Evolutionary conservation across 2,329 filamentous ascomycete genomes (phyloP).

Genomic region (Cladosporium sp.): DNA sequence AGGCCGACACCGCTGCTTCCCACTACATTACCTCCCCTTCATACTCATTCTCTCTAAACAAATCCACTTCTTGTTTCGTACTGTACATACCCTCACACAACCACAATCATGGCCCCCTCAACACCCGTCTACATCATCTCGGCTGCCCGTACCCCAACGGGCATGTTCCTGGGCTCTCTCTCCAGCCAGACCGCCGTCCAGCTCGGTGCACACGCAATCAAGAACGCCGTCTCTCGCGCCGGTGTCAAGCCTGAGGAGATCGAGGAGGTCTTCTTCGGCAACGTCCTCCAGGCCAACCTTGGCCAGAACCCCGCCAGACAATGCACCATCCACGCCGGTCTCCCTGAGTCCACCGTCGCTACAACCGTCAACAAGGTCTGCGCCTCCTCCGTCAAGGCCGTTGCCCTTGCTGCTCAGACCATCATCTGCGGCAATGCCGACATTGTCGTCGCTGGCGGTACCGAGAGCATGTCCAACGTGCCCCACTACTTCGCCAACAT

Average conservation of each 20-base stretch:
- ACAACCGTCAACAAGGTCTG: constrained; percentile 99
- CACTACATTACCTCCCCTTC: neutral
- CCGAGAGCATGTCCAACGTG: constrained; percentile 98
- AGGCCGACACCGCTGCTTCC: constrained; percentile 3
- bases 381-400: constrained; percentile 90
- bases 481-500: constrained; percentile 92
- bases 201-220: constrained; percentile 84
- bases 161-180: constrained; percentile 91
- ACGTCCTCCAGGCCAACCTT: constrained; percentile 93
- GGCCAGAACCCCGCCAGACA: constrained; percentile 96
- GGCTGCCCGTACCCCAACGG: constrained; percentile 73
- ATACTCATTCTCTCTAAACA: neutral
- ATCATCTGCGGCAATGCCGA: constrained; percentile 96
- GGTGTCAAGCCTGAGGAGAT: constrained; percentile 85
- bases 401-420: constrained; percentile 92
- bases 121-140: constrained; percentile 96
- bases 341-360: constrained; percentile 75
- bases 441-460: constrained; percentile 88
- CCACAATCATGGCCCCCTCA: constrained; percentile 64
- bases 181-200: constrained; percentile 84
- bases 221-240: constrained; percentile 80
- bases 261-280: constrained; percentile 96
- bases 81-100: constrained; percentile 17
- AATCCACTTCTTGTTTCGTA: neutral
- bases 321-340: constrained; percentile 85